A percentile compares a stretch with the other conserved stretches of the same genome.
These are phyloP conservation scores for Vaucheria bursata DNA, from an alignment of 352 stramenopile genomes.

Conservation along the genomic window DNA sequence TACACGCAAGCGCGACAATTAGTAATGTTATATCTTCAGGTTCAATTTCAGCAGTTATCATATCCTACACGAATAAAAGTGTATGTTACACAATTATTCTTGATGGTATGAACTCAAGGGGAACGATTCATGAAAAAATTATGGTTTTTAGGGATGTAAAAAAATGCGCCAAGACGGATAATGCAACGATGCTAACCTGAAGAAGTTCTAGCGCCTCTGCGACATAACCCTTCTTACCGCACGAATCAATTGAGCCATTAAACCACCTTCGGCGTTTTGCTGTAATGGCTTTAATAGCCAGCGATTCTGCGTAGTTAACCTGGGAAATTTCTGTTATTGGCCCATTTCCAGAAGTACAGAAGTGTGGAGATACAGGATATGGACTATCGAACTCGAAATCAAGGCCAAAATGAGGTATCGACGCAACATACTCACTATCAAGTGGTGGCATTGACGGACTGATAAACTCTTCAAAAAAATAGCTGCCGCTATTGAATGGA, in stretches of 20 bases:
- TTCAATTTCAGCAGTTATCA: constrained; percentile 1
- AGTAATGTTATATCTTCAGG: background rate
- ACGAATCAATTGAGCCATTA: background rate
- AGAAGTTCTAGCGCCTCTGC: background rate
- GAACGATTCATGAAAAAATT: background rate
- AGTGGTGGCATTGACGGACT: no score
- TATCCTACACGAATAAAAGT: background rate
- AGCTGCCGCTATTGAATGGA: no score
- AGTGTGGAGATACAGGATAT: no score
- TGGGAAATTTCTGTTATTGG: background rate
- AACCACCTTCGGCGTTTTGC: background rate
- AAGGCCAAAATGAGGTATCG: no score
- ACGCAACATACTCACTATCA: no score
- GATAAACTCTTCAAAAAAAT: no score
- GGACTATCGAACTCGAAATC: no score
- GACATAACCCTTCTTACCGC: background rate
- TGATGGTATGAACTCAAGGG: background rate
- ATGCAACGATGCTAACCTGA: background rate
- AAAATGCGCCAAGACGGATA: background rate
- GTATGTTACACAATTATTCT: no score
- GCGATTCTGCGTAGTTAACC: background rate
- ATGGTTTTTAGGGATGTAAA: background rate
- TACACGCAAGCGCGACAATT: background rate
- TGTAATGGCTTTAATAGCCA: background rate
- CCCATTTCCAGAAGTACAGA: no score